These are phyloP conservation scores for Glarea lozoyensis DNA, from an alignment of 495 filamentous ascomycete genomes.

Conservation along the genomic window DNA sequence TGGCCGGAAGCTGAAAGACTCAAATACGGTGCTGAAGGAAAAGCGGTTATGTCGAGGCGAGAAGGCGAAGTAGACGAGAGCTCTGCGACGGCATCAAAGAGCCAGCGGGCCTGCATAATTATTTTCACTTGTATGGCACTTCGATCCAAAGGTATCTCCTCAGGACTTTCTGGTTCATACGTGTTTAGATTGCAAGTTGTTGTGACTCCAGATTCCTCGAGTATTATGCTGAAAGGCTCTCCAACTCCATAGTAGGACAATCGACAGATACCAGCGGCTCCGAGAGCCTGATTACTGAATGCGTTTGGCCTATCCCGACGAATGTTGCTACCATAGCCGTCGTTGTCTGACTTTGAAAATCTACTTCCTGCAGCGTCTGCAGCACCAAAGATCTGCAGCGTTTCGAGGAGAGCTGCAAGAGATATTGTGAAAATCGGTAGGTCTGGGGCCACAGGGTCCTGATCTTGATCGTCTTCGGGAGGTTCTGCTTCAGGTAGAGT, in stretches of 20 bases:
- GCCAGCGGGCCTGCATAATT: constrained; percentile 79
- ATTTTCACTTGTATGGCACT: constrained; percentile 80
- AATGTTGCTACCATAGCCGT: constrained; percentile 42
- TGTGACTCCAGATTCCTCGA: constrained; percentile 77
- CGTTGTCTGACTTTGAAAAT: constrained; percentile 41
- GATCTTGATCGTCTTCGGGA: constrained; percentile 28
- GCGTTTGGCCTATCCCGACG: constrained; percentile 48
- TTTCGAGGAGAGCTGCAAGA: constrained; percentile 80
- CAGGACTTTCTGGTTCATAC: constrained; percentile 58
- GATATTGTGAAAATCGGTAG: constrained; percentile 68
- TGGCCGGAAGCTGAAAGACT: constrained; percentile 64
- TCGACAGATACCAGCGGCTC: constrained; percentile 73
- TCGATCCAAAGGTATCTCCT: constrained; percentile 77
- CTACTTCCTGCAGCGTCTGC: constrained; percentile 48
- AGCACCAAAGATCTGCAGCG: constrained; percentile 85
- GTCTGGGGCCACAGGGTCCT: constrained; percentile 23
- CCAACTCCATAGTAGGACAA: constrained; percentile 66
- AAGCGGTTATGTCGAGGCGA: constrained; percentile 40
- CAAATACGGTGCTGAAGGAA: constrained; percentile 59
- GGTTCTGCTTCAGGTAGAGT: constrained; percentile 28
- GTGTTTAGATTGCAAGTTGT: constrained; percentile 91
- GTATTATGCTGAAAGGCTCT: constrained; percentile 65
- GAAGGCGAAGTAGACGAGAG: constrained; percentile 63
- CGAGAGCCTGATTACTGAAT: constrained; percentile 67
- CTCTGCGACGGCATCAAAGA: constrained; percentile 78